Conservation (phyloP, 2,329 filamentous ascomycete genomes). For the Emergomyces pasteurianus region DNA sequence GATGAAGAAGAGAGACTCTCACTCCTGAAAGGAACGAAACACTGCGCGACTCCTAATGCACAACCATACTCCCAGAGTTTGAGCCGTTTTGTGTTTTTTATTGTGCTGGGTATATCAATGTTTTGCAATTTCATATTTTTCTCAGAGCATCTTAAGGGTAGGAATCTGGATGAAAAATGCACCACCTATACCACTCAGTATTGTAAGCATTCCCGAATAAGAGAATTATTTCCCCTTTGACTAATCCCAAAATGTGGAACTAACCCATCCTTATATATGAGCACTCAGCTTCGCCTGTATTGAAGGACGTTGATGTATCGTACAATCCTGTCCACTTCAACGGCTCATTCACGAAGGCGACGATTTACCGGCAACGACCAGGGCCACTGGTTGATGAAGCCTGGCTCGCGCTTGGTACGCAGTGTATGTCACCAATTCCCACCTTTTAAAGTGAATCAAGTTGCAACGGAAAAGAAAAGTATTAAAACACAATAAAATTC, state of each 20-base stretch:
- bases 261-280: background rate
- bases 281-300: conserved; percentile 17
- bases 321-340: conserved; percentile 40
- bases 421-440: conserved; percentile 31
- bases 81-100: background rate
- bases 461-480: background rate
- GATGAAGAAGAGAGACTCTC: background rate
- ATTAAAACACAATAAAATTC: background rate
- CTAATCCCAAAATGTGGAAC: background rate
- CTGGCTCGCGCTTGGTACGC: conserved; percentile 42
- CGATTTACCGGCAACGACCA: conserved; percentile 40
- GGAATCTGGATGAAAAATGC: conserved; percentile 6
- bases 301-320: conserved; percentile 30
- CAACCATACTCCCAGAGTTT: background rate
- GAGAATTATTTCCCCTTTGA: background rate
- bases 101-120: conserved; percentile 5
- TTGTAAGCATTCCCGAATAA: background rate
- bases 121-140: conserved; percentile 11
- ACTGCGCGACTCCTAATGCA: background rate
- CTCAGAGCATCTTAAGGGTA: conserved; percentile 1
- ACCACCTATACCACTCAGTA: conserved; percentile 8
- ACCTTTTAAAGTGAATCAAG: background rate
- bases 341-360: conserved; percentile 44
- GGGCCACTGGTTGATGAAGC: conserved; percentile 45
- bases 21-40: background rate